Percentiles rank a stretch among this genome's conserved stretches.
These are phyloP conservation scores for Begonia peltatifolia DNA, from an alignment of 306 rosid species.

Conservation along the genomic window DNA sequence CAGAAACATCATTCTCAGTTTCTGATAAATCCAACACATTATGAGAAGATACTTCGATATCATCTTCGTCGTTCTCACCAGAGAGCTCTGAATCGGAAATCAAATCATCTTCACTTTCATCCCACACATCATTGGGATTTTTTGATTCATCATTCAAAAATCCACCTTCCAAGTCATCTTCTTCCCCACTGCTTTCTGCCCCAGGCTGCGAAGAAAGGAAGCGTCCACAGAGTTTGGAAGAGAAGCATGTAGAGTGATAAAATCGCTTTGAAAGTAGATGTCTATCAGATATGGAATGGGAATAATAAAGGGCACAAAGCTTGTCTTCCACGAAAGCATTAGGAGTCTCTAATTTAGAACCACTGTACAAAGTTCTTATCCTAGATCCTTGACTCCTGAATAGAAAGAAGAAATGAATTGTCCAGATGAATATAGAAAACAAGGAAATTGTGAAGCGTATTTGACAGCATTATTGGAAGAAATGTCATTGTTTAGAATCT, in stretches of 20 bases:
- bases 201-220: slow-evolving; percentile 65
- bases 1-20: slow-evolving; percentile 11
- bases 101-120: slow-evolving; percentile 18
- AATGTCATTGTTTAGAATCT: neutral
- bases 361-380: slow-evolving; percentile 19
- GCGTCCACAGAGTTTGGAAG: slow-evolving; percentile 12
- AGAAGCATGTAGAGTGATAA: slow-evolving; percentile 22
- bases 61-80: slow-evolving; percentile 25
- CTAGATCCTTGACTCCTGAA: slow-evolving; percentile 35
- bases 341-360: slow-evolving; percentile 23
- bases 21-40: slow-evolving; percentile 35
- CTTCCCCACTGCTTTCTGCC: slow-evolving; percentile 40
- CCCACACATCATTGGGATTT: slow-evolving; percentile 1
- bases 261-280: slow-evolving; percentile 7
- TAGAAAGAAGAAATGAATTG: slow-evolving; percentile 5
- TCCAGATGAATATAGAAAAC: too few relatives aligned
- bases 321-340: slow-evolving; percentile 16
- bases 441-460: neutral
- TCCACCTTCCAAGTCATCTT: slow-evolving; percentile 58
- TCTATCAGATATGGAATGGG: slow-evolving; percentile 3
- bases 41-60: slow-evolving; percentile 15
- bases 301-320: slow-evolving; percentile 12
- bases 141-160: slow-evolving; percentile 21
- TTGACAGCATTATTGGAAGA: neutral
- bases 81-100: slow-evolving; percentile 22